These are phyloP conservation scores for Parastagonospora avenae DNA, from an alignment of 2,329 filamentous ascomycete species.

Conservation along the genomic window DNA sequence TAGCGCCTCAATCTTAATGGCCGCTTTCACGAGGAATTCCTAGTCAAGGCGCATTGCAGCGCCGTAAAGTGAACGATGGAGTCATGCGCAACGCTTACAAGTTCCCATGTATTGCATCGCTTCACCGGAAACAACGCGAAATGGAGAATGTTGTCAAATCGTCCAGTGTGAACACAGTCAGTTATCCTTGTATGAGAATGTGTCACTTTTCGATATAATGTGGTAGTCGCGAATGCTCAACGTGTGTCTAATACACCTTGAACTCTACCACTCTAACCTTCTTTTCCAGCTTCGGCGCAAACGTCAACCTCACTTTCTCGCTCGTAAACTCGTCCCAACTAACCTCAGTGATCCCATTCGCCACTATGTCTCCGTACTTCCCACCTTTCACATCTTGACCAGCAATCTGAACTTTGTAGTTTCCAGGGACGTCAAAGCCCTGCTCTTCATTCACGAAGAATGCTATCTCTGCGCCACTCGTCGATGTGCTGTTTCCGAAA, in stretches of 20 bases:
- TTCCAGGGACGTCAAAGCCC: conserved; percentile 35
- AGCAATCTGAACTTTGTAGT: conserved; percentile 37
- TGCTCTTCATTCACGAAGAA: conserved; percentile 41
- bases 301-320: conserved; percentile 37
- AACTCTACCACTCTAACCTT: conserved; percentile 48
- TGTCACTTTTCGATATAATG: no score
- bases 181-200: no score
- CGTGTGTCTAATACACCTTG: conserved; percentile 37
- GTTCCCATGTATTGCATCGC: no score
- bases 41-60: no score
- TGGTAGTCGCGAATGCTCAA: background rate
- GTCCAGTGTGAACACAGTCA: background rate
- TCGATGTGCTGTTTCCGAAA: conserved; percentile 37
- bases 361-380: conserved; percentile 28
- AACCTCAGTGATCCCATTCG: conserved; percentile 46
- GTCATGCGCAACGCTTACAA: no score
- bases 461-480: conserved; percentile 44
- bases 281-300: conserved; percentile 37
- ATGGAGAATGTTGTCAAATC: no score
- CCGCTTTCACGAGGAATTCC: no score
- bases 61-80: no score
- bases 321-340: conserved; percentile 34
- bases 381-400: conserved; percentile 32
- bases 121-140: no score
- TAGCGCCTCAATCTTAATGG: no score